Conservation (phyloP, 306 rosid species). For the Citrullus amarus region DNA sequence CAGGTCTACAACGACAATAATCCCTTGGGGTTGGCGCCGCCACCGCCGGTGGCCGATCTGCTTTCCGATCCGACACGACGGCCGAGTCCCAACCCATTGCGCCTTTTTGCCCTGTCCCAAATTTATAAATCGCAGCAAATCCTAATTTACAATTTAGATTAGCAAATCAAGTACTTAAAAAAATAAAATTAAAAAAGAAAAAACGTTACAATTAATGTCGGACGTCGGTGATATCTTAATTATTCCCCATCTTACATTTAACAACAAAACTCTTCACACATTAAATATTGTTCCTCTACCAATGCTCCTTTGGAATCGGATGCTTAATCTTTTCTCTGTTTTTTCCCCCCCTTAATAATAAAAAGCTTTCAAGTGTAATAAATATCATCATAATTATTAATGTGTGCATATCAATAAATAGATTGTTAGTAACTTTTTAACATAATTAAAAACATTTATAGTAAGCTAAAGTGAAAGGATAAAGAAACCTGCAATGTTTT, state of each 20-base stretch:
- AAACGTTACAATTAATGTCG: not conserved
- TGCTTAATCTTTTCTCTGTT: not conserved
- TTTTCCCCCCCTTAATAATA: not conserved
- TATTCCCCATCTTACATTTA: not conserved
- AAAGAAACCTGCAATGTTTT: not conserved
- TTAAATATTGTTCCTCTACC: not conserved
- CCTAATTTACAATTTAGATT: no score
- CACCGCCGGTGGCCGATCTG: not conserved
- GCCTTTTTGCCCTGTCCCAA: no score
- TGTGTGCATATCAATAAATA: no score
- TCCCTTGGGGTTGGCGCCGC: not conserved
- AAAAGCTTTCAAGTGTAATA: no score
- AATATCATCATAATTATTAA: no score
- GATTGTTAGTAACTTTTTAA: not conserved
- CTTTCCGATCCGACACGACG: not conserved
- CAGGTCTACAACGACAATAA: not conserved
- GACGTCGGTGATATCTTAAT: conserved; percentile 7
- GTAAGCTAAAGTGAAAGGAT: no score
- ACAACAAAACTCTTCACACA: not conserved
- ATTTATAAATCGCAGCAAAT: no score
- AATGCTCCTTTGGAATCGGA: not conserved
- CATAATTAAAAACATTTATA: not conserved
- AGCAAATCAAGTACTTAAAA: not conserved
- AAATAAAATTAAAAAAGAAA: no score
- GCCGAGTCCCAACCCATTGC: not conserved